A percentile compares a stretch with the other conserved stretches of the same genome.
These are phyloP conservation scores for Yueomyces sinensis DNA, from an alignment of 805 yeast genomes.

Conservation along the genomic window DNA sequence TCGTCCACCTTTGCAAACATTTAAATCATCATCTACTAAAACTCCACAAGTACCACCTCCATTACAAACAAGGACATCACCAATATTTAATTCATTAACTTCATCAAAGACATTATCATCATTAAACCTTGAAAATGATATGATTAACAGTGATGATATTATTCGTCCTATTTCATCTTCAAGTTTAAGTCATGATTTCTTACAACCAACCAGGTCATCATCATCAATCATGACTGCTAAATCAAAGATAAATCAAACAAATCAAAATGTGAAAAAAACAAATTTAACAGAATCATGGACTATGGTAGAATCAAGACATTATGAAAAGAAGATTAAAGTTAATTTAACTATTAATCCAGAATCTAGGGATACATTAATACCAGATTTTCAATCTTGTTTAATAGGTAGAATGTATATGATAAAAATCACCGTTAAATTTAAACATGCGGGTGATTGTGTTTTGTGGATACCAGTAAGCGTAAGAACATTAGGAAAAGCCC, in stretches of 20 bases:
- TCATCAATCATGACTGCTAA: neutral
- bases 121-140: neutral
- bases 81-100: slow-evolving; percentile 5
- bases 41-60: neutral
- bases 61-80: neutral
- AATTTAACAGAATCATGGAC: neutral
- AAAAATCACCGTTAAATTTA: slow-evolving; percentile 27
- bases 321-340: slow-evolving; percentile 1
- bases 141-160: neutral
- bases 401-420: slow-evolving; percentile 34
- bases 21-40: neutral
- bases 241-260: neutral
- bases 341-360: slow-evolving; percentile 15
- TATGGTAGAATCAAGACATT: neutral
- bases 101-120: neutral
- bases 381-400: slow-evolving; percentile 34
- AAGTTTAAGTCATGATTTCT: neutral
- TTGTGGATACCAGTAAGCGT: slow-evolving; percentile 9
- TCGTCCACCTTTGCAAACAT: neutral
- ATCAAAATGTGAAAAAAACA: neutral
- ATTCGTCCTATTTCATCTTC: neutral
- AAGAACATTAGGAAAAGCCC: slow-evolving; percentile 2
- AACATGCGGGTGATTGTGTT: slow-evolving; percentile 4
- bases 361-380: slow-evolving; percentile 30
- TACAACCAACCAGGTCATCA: neutral